A percentile compares a stretch with the other conserved stretches of the same genome.
These are phyloP conservation scores for Chamaecrista fasciculata DNA, from an alignment of 306 rosid genomes.

Conservation along the genomic window DNA sequence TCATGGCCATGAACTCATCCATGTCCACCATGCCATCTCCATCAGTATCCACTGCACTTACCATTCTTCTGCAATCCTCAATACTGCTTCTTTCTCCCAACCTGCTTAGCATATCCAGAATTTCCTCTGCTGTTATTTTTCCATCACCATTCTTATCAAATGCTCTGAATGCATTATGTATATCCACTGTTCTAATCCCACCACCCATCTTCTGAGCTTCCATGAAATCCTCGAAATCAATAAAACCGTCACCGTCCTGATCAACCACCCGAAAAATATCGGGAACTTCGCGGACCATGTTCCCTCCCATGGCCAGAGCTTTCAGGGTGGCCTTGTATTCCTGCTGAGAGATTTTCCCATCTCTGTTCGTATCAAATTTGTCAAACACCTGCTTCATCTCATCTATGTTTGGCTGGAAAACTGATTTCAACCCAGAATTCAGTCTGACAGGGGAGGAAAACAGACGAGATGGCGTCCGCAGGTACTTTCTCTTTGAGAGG, in stretches of 20 bases:
- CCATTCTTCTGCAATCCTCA: conserved; percentile 72
- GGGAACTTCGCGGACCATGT: conserved; percentile 49
- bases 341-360: conserved; percentile 70
- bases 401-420: conserved; percentile 53
- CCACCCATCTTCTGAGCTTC: conserved; percentile 70
- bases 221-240: conserved; percentile 69
- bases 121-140: conserved; percentile 84
- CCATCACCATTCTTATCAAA: conserved; percentile 77
- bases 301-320: conserved; percentile 59
- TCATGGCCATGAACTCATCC: conserved; percentile 79
- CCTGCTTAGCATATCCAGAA: conserved; percentile 53
- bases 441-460: conserved; percentile 52
- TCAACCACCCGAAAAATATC: conserved; percentile 67
- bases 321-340: conserved; percentile 63
- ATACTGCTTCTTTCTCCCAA: conserved; percentile 73
- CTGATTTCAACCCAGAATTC: conserved; percentile 40
- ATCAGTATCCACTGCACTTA: conserved; percentile 68
- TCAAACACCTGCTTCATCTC: conserved; percentile 84
- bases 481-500: conserved; percentile 56
- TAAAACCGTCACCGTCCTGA: conserved; percentile 79
- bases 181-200: conserved; percentile 55
- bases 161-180: conserved; percentile 54
- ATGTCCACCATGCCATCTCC: conserved; percentile 85
- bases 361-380: conserved; percentile 68
- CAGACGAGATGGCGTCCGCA: conserved; percentile 56